These are phyloP conservation scores for Tetraselmis striata DNA, from an alignment of 139 green algal genomes.

Conservation along the genomic window DNA sequence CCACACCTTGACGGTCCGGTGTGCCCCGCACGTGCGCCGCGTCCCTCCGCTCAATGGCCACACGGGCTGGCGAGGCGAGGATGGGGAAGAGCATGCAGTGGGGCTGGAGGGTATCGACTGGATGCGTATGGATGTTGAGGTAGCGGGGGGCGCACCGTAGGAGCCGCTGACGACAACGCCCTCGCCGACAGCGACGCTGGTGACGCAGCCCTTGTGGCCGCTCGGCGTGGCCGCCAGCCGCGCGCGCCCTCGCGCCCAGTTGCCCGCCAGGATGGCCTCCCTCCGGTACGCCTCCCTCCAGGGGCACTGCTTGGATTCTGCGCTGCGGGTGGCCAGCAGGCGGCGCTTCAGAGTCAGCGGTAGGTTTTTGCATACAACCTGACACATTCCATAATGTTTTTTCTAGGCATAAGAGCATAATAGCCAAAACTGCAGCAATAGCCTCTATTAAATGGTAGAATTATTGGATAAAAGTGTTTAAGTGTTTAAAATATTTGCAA, in stretches of 20 bases:
- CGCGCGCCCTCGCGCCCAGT: not conserved
- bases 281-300: not conserved
- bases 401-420: no score
- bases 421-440: no score
- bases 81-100: no score
- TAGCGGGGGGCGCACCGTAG: not conserved
- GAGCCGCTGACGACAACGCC: not conserved
- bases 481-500: no score
- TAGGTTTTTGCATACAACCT: no score
- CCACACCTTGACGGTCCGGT: slow-evolving; percentile 28
- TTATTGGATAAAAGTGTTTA: no score
- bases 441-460: no score
- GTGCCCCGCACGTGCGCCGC: not conserved
- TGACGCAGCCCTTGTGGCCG: not conserved
- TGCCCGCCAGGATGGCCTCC: not conserved
- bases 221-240: not conserved
- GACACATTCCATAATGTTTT: no score
- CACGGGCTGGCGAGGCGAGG: no score
- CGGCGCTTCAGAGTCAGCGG: no score
- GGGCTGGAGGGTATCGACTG: not conserved
- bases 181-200: not conserved
- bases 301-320: not conserved
- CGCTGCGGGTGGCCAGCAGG: no score
- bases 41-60: no score
- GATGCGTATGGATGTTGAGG: not conserved